Percentiles rank a stretch among this genome's conserved stretches.
Conservation (phyloP, 2,329 filamentous ascomycete species). For the Niveomyces coronatus region DNA sequence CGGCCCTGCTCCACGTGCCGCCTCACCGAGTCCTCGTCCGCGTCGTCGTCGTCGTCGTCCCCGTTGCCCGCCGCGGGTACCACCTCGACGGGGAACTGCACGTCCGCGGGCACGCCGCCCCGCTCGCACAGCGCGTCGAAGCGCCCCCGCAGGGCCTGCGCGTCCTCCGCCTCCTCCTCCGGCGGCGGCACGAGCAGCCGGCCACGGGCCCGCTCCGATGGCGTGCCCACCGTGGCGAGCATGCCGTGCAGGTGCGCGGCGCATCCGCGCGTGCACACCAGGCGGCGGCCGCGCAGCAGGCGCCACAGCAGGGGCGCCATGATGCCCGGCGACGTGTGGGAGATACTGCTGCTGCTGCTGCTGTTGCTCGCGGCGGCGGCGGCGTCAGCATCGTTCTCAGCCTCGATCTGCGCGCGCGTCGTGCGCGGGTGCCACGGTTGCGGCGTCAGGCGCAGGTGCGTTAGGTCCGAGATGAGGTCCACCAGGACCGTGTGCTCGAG, state of each 20-base stretch:
- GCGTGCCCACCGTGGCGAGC: slow-evolving; percentile 26
- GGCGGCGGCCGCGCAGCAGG: slow-evolving; percentile 19
- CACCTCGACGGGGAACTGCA: slow-evolving; percentile 26
- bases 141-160: slow-evolving; percentile 14
- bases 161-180: slow-evolving; percentile 9
- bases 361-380: too few relatives aligned
- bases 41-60: slow-evolving; percentile 4
- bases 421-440: slow-evolving; percentile 24
- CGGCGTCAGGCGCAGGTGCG: slow-evolving; percentile 23
- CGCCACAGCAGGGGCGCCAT: slow-evolving; percentile 28
- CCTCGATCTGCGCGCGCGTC: slow-evolving; percentile 24
- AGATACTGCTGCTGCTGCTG: too few relatives aligned
- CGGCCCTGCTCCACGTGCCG: slow-evolving; percentile 15
- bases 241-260: slow-evolving; percentile 29
- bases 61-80: slow-evolving; percentile 11
- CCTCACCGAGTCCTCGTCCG: slow-evolving; percentile 18
- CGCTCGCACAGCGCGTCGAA: slow-evolving; percentile 23
- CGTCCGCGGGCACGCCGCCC: slow-evolving; percentile 20
- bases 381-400: slow-evolving; percentile 21
- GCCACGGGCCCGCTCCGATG: slow-evolving; percentile 25
- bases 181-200: slow-evolving; percentile 21
- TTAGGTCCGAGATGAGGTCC: slow-evolving; percentile 30
- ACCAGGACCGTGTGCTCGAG: slow-evolving; percentile 32
- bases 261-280: slow-evolving; percentile 29
- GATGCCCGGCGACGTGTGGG: too few relatives aligned